Conservation (phyloP, 345 rosid species). For the Psidium guajava region DNA sequence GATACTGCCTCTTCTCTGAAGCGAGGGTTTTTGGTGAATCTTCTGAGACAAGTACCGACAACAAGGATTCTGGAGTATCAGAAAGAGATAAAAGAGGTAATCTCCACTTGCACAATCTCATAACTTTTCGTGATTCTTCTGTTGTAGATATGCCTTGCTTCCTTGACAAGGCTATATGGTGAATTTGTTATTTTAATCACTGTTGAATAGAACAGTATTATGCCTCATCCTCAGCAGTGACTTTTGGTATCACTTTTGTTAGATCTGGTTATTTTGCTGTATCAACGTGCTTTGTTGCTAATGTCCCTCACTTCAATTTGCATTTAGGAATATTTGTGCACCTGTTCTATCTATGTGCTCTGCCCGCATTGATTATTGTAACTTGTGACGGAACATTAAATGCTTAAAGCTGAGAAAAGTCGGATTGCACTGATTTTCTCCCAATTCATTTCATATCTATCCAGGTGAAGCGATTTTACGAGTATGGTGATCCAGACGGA, state of each 20-base stretch:
- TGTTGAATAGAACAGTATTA: background rate
- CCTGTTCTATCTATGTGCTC: background rate
- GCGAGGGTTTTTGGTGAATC: slow-evolving; percentile 53
- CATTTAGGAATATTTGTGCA: background rate
- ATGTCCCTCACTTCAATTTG: background rate
- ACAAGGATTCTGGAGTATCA: slow-evolving; percentile 67
- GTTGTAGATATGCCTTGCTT: background rate
- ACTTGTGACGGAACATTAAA: background rate
- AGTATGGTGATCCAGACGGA: slow-evolving; percentile 58
- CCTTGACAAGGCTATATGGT: background rate
- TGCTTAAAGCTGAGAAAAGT: background rate
- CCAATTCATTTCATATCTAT: background rate
- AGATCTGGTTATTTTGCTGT: background rate
- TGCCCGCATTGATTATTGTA: background rate
- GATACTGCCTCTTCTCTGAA: slow-evolving; percentile 48
- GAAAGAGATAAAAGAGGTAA: slow-evolving; percentile 59
- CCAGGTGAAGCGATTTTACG: slow-evolving; percentile 67
- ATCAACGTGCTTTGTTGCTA: background rate
- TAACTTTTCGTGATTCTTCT: background rate
- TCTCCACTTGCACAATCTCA: background rate
- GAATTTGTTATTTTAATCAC: background rate
- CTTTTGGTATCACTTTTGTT: background rate
- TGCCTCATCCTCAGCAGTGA: background rate
- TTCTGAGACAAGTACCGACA: slow-evolving; percentile 44
- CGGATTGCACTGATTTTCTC: background rate